Base-by-base conservation (phyloP, 2,329 filamentous ascomycete species). In the Amauroascus verrucosus region DNA sequence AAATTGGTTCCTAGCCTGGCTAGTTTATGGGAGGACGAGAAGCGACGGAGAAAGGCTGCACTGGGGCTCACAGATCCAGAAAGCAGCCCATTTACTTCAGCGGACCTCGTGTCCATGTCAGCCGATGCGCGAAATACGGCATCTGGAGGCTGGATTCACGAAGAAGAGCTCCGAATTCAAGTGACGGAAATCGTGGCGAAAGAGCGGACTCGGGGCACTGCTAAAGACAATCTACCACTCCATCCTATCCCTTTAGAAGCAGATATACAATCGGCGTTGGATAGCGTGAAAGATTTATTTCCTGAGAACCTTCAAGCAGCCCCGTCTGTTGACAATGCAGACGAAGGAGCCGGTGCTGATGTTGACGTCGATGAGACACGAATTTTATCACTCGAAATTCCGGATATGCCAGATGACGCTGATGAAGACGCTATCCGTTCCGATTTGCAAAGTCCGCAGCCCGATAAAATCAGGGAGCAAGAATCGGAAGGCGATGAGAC, bases 1-100 rank as follows among this genome's bases (percentile, higher is more conserved):
- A 95, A 94, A 64, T 76, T 95, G 9, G 90, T 98, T 4, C 83
- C 88, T 63, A 98, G 93, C 58, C 91, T 98, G 86, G 89, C 88
- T 53, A 86, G 87, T 0, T 71, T 98, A 2, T 98, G 93, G 93
- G 83, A 83, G 64, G 88, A 95, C 61, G 93, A 97, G 67, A 88
- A 85, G 0, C 82, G 82, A 55, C 80, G 90, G 43, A 80, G 90
- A 30, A 91, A 86, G 67, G 76, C 79, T 46, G 80, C 79, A 44
- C 84, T 91, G 78, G 79, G 81, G 1, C 74, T 84, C 45, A 71
- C 71, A 5, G 75, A 81, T 58, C 77, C 81, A 30, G 80, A 76
- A 4, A 87, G 81, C 61, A 91, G 80, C 57, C 86, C 88, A 0
- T 95, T 95, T 59, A 82, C 86, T 1, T 75, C 82, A 0, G 90